A percentile compares a stretch with the other conserved stretches of the same genome.
Evolutionary conservation across 78 protist genomes (phyloP).

Genomic region (Carpediemonas membranifera): DNA sequence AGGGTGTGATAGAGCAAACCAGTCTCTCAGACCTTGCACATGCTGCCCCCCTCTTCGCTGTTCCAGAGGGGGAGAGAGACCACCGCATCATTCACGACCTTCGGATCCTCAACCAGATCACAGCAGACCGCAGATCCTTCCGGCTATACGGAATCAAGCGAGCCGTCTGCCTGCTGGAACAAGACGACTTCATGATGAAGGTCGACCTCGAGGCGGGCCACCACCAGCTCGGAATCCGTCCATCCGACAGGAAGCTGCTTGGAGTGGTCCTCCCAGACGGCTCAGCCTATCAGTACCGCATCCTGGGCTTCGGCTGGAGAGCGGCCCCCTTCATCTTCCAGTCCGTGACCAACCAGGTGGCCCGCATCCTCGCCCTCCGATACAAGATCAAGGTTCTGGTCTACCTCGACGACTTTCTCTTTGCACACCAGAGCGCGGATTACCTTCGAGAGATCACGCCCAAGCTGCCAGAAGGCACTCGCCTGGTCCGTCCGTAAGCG

Average conservation of each 20-base stretch:
- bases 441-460: no score
- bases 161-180: neutral
- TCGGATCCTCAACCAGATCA: neutral
- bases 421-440: no score
- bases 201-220: neutral
- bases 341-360: neutral
- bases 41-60: no score
- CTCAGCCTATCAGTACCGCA: neutral
- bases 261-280: neutral
- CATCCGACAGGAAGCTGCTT: neutral
- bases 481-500: no score
- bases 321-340: neutral
- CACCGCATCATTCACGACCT: neutral
- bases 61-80: neutral
- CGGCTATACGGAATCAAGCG: neutral
- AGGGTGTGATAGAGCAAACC: neutral
- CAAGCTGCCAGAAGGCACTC: no score
- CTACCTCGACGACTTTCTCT: neutral
- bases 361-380: neutral
- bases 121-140: neutral
- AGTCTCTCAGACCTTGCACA: no score
- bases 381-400: neutral
- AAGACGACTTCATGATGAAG: neutral
- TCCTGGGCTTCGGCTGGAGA: neutral
- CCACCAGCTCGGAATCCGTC: neutral